phyloP scores from a whole-genome alignment of 805 yeast genomes.

The Wilhelminamyces savonicus region DNA sequence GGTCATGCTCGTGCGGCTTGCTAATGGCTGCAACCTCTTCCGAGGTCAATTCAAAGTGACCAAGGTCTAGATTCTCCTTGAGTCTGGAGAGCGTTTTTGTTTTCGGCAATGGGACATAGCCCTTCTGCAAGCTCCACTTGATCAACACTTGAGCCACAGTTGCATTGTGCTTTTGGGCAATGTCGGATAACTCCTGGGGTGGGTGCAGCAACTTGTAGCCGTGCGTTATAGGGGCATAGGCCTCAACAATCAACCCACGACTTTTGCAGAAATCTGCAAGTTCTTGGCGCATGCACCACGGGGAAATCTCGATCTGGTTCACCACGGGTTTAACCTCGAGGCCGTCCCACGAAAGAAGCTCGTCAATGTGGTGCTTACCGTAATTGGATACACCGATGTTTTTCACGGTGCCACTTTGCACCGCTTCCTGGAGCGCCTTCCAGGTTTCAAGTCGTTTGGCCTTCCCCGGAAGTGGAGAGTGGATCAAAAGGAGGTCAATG shows the following conservation, averaged over 20 bases:
- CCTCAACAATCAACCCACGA: conserved; percentile 25
- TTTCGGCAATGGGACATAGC: conserved; percentile 34
- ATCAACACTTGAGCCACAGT: conserved; percentile 42
- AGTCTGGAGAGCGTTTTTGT: conserved; percentile 20
- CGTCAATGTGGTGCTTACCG: conserved; percentile 51
- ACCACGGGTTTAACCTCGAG: conserved; percentile 39
- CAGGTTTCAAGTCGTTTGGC: conserved; percentile 43
- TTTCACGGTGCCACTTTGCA: conserved; percentile 42
- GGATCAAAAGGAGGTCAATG: conserved; percentile 67
- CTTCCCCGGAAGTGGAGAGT: conserved; percentile 44
- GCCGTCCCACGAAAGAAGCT: conserved; percentile 41
- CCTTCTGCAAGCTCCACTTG: conserved; percentile 44
- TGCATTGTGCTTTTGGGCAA: conserved; percentile 31
- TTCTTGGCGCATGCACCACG: conserved; percentile 42
- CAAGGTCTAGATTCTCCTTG: conserved; percentile 16
- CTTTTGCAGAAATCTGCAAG: conserved; percentile 22
- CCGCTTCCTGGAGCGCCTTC: conserved; percentile 52
- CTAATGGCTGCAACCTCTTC: conserved; percentile 37
- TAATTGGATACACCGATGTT: conserved; percentile 62
- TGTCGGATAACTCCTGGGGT: conserved; percentile 9
- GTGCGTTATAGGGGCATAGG: conserved; percentile 34
- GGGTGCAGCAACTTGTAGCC: conserved; percentile 22
- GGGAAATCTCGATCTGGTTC: conserved; percentile 36
- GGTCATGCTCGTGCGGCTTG: conserved; percentile 55
- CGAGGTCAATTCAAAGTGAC: conserved; percentile 28